Conservation (phyloP, 2,329 filamentous ascomycete species). For the Zasmidium citrigriseum region DNA sequence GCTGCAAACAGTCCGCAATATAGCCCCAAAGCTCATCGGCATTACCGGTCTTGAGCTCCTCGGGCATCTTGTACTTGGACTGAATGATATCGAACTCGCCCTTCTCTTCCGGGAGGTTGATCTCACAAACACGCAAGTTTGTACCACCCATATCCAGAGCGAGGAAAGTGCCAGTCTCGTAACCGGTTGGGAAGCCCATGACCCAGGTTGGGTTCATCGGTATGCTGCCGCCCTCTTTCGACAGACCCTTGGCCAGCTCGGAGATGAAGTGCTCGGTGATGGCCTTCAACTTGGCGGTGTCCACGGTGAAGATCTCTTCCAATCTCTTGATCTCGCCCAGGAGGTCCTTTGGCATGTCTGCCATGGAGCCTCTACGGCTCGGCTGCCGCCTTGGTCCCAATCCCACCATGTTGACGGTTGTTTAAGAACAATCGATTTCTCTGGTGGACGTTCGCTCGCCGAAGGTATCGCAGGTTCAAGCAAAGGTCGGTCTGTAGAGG, state of each 20-base stretch:
- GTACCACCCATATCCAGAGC: constrained; percentile 96
- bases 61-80: constrained; percentile 92
- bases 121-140: constrained; percentile 91
- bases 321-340: constrained; percentile 77
- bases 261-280: constrained; percentile 87
- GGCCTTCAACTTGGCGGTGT: constrained; percentile 77
- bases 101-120: constrained; percentile 81
- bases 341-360: constrained; percentile 85
- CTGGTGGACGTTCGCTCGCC: neutral
- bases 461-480: neutral
- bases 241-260: constrained; percentile 87
- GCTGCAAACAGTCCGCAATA: constrained; percentile 86
- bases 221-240: constrained; percentile 86
- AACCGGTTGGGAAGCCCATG: constrained; percentile 81
- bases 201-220: constrained; percentile 99
- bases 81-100: constrained; percentile 94
- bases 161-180: constrained; percentile 84
- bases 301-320: constrained; percentile 81
- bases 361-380: constrained; percentile 81
- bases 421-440: neutral
- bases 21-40: constrained; percentile 92
- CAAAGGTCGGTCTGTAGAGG: neutral
- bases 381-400: constrained; percentile 64
- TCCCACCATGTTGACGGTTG: constrained; percentile 59
- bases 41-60: constrained; percentile 83